Percentiles rank a stretch among this genome's conserved stretches.
These are phyloP conservation scores for Penicillium parvum DNA, from an alignment of 495 filamentous ascomycete species.

Conservation along the genomic window DNA sequence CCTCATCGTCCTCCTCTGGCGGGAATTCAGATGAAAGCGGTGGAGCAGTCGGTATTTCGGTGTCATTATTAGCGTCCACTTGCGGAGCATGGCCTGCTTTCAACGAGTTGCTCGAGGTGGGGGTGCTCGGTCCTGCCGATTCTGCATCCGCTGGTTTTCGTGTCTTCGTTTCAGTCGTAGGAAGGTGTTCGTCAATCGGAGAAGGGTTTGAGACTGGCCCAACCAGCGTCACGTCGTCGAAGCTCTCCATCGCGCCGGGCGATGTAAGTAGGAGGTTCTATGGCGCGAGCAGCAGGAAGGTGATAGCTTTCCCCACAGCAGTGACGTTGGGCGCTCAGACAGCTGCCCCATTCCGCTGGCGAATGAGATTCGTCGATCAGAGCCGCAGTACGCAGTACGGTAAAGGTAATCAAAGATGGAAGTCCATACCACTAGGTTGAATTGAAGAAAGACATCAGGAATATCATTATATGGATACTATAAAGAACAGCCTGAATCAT, in stretches of 20 bases:
- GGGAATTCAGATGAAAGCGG: constrained; percentile 16
- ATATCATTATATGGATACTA: too few species aligned
- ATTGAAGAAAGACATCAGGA: too few species aligned
- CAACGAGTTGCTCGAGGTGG: constrained; percentile 14
- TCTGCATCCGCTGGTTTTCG: constrained; percentile 11
- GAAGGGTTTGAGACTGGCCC: constrained; percentile 17
- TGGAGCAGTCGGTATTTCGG: constrained; percentile 14
- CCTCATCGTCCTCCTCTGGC: constrained; percentile 38
- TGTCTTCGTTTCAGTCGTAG: constrained; percentile 9
- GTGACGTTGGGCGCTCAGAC: too few species aligned
- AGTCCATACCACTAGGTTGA: too few species aligned
- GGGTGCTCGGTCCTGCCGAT: constrained; percentile 7
- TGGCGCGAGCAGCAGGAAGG: background rate
- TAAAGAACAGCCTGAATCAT: too few species aligned
- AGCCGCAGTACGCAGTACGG: too few species aligned
- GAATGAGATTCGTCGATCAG: too few species aligned
- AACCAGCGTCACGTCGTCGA: constrained; percentile 31
- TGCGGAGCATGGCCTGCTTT: constrained; percentile 4
- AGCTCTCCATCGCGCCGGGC: constrained; percentile 31
- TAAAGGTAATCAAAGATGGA: too few species aligned
- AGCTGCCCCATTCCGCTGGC: too few species aligned
- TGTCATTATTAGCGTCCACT: constrained; percentile 6
- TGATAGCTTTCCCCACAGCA: constrained; percentile 17
- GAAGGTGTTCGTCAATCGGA: constrained; percentile 16
- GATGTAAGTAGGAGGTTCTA: background rate